Evolutionary conservation across 2,329 filamentous ascomycete species (phyloP).

Genomic region (Dactylellina leptospora): DNA sequence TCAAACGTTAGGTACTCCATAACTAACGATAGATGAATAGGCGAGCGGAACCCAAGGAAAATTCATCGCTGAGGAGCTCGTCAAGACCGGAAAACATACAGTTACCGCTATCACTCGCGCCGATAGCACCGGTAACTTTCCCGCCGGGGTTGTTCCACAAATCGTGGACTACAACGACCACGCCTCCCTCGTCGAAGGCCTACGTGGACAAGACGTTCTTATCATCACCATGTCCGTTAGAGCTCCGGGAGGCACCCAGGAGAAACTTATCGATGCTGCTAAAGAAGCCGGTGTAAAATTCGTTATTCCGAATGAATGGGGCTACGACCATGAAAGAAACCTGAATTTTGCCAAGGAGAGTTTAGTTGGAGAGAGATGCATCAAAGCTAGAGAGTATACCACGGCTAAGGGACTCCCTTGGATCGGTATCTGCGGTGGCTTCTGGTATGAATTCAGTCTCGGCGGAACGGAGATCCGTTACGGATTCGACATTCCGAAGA

Average conservation of each 20-base stretch:
- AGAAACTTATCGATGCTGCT: conserved; percentile 67
- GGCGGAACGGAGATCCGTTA: conserved; percentile 59
- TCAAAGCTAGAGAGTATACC: conserved; percentile 59
- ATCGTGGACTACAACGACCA: conserved; percentile 64
- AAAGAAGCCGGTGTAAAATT: conserved; percentile 67
- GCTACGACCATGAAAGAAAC: conserved; percentile 58
- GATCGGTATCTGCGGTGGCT: conserved; percentile 63
- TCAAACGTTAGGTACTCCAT: neutral
- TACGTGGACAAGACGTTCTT: conserved; percentile 68
- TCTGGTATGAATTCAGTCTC: conserved; percentile 68
- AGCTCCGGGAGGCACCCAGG: conserved; percentile 63
- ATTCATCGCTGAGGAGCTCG: conserved; percentile 59
- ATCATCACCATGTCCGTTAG: conserved; percentile 66
- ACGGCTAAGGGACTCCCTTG: conserved; percentile 61
- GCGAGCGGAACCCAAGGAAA: conserved; percentile 60
- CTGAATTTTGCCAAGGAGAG: conserved; percentile 59
- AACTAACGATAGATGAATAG: conserved; percentile 53
- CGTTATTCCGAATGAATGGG: conserved; percentile 67
- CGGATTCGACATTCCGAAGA: conserved; percentile 65
- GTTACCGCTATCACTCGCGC: conserved; percentile 66
- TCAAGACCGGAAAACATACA: conserved; percentile 64
- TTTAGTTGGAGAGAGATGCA: conserved; percentile 59
- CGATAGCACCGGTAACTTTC: conserved; percentile 62
- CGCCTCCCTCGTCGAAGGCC: conserved; percentile 63
- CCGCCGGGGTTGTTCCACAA: conserved; percentile 62